Conservation (phyloP, 75 land plant genomes). For the Selaginella moellendorffii region DNA sequence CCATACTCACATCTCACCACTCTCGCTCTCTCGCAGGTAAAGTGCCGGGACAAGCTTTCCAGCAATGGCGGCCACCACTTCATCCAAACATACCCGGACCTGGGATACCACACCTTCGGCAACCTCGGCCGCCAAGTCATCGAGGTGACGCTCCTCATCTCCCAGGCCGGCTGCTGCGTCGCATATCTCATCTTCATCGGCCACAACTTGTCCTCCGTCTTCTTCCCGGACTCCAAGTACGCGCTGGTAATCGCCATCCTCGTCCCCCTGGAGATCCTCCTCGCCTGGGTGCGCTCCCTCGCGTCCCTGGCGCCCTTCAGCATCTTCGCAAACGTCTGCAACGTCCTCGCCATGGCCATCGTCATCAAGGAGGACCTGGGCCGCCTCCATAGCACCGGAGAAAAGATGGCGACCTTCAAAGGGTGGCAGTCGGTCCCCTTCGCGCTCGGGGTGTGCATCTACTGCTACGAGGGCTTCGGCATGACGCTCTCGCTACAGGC, state of each 20-base stretch:
- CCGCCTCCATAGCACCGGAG: too few species aligned
- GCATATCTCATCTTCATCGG: constrained; percentile 3
- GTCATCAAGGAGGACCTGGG: neutral
- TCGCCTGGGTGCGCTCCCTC: neutral
- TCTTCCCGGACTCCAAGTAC: neutral
- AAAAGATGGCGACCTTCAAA: too few species aligned
- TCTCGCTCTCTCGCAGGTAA: too few species aligned
- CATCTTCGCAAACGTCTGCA: constrained; percentile 1
- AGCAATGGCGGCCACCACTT: constrained; percentile 16
- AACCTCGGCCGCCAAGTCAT: neutral
- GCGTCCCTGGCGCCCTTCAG: constrained; percentile 1
- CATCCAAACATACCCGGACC: constrained; percentile 48
- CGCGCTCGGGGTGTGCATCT: constrained; percentile 8
- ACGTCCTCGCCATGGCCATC: constrained; percentile 3
- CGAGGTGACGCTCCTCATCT: neutral
- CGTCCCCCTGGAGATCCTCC: neutral
- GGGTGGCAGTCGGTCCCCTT: neutral
- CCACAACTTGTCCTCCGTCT: constrained; percentile 6
- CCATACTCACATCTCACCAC: too few species aligned
- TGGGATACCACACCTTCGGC: constrained; percentile 38
- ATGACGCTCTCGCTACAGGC: constrained; percentile 2
- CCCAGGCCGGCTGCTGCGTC: constrained; percentile 5
- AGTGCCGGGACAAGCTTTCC: constrained; percentile 37
- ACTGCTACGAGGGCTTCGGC: constrained; percentile 3
- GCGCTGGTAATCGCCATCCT: neutral